Evolutionary conservation across 108 stramenopile species (phyloP), one percentile per base, ranked within the genome.

Genomic region (Craspedostauros australis): DNA sequence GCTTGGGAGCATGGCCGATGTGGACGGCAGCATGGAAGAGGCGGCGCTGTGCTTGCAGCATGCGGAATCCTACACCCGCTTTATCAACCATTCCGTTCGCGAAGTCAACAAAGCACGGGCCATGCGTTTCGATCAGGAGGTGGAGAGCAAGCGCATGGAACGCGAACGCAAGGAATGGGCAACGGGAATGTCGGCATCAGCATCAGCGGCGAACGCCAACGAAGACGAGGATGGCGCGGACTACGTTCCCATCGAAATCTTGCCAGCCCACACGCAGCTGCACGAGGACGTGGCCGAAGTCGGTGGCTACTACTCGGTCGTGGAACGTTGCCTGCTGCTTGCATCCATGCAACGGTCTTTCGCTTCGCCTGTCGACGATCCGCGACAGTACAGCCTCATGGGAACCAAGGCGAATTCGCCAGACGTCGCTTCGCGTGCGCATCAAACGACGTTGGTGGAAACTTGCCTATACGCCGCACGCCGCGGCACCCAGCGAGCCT

Each of bases 1-100:
- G 12, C 70, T 91, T 11, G 89, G 89, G 25, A 75, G 54, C 36
- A 46, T 91, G 42, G 68, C 76, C n/a, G 83, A 95, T 68, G 81
- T 91, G 30, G 89, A 95, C 57, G 82, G 79, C 5, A 66, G 83
- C 20, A 72, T 95, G 85, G 91, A 95, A 54, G 94, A 93, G 74
- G 76, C 80, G 30, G 94, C 91, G 12, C 50, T 91, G 39, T 60
- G 88, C 26, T 64, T 93, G 70, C 94, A 95, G 64, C 89, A 92
- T 63, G 86, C 88, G 16, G 93, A 95, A 81, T 86, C 86, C 33
- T 95, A 92, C 62, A 80, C 81, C 50, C 70, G 93, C 16, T 95
- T 95, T 60, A 62, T 95, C 25, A 73, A 76, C 15, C 88, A 92
- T 63, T 75, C 87, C 5, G 80, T 79, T 18, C 57, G 68, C 18